A percentile compares a stretch with the other conserved stretches of the same genome.
phyloP scores from a whole-genome alignment of 495 filamentous ascomycete genomes.

The Astrothelium subdiscretum region DNA sequence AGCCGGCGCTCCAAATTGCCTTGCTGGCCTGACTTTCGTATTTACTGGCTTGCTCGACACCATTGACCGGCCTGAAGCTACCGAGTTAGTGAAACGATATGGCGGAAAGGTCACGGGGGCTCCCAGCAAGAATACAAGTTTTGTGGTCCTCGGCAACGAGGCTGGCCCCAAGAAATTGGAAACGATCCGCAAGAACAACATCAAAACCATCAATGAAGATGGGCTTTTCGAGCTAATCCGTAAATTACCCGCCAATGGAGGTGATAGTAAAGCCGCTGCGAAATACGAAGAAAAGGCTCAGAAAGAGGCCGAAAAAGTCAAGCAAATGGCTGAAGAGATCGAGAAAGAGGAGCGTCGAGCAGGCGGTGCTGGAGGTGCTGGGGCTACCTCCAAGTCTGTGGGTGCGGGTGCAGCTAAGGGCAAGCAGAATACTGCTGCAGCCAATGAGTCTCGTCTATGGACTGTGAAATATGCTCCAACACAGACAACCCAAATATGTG shows the following conservation, averaged over 20 bases:
- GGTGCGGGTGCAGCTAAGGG: conserved; percentile 8
- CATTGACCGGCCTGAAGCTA: conserved; percentile 74
- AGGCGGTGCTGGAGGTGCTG: conserved; percentile 4
- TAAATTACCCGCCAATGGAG: conserved; percentile 72
- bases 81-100: conserved; percentile 78
- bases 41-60: conserved; percentile 81
- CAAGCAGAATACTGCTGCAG: not conserved
- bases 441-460: conserved; percentile 64
- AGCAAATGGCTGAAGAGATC: conserved; percentile 69
- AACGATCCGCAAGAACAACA: conserved; percentile 61
- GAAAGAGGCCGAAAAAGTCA: conserved; percentile 66
- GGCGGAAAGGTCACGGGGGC: conserved; percentile 81
- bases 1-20: conserved; percentile 74
- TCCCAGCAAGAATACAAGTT: conserved; percentile 86
- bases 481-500: conserved; percentile 75
- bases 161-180: conserved; percentile 90
- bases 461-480: conserved; percentile 92
- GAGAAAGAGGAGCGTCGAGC: conserved; percentile 45
- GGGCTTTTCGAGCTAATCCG: conserved; percentile 83
- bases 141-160: conserved; percentile 80
- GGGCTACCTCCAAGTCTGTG: conserved; percentile 15
- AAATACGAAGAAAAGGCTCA: conserved; percentile 64
- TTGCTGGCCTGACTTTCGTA: conserved; percentile 91
- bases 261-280: conserved; percentile 75
- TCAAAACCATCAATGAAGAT: conserved; percentile 90